Evolutionary conservation across 176 grass and related monocot genomes (phyloP), one percentile per base, ranked within the genome.

Genomic region (Cenchrus americanus): DNA sequence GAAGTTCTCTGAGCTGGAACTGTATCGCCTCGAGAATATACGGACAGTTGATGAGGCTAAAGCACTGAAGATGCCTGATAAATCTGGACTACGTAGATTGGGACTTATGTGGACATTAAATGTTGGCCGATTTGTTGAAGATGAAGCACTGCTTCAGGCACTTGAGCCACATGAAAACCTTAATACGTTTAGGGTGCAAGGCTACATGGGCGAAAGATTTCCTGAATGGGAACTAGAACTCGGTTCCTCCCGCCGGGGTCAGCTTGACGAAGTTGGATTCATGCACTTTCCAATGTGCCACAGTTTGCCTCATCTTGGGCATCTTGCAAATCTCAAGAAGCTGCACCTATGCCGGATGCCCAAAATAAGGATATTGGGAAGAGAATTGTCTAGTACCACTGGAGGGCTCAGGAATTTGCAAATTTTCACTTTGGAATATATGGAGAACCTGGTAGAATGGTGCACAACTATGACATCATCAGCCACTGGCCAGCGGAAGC

Each of bases 191-290:
- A 78, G 0, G n/a, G 41, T 78, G 7, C 75, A 78, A 18, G 57
- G 75, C 47, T 78, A 78, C 41, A 78, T 78, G 75, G 75, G 75
- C 7, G 57, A 78, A 46, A 46, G 32, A 41, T 78, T 78, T 22
- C 75, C 75, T 46, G 15, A 5, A 24, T 77, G 75, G 73, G 60
- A 23, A 0, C 1, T 77, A 14, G 50, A 77, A 73, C 8, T 73
- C 1, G 71, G 71, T 50, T 73, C 47, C 47, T 32, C 0, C 48
- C 15, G 3, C 3, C 47, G 48, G 48, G 14, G 13, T 32, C 23
- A 53, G 14, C 71, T 73, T 18, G 0, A 34, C 8, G 71, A 73
- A 73, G 7, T 73, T 8, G 13, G 23, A 4, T 53, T 73, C 0
- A 73, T 53, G 48, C 48, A 73, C 27, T 73, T 73, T 73, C 71